Evolutionary conservation across 2,329 filamentous ascomycete species (phyloP).

Genomic region (Trichoderma sp.): DNA sequence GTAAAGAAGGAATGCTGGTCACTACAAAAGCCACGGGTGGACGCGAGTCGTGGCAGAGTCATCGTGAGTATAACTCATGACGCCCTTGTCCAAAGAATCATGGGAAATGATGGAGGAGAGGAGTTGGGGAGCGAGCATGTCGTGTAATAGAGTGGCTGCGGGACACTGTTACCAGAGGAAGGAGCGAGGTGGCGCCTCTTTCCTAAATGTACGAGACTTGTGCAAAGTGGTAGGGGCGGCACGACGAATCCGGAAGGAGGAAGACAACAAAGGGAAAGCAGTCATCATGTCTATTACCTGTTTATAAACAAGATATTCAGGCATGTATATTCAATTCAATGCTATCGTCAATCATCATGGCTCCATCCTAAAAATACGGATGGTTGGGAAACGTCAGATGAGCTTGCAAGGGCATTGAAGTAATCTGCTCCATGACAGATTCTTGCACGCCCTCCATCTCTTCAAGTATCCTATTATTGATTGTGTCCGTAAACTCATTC

Average conservation of each 20-base stretch:
- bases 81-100: no score
- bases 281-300: background rate
- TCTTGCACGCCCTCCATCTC: background rate
- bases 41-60: no score
- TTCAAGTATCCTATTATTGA: background rate
- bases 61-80: no score
- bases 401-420: background rate
- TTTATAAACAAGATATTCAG: background rate
- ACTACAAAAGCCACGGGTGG: no score
- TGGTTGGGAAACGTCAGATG: slow-evolving; percentile 1
- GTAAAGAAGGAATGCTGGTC: no score
- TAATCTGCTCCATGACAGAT: background rate
- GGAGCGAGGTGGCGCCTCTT: no score
- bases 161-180: no score
- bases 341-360: background rate
- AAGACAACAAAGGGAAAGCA: background rate
- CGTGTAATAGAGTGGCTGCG: no score
- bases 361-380: background rate
- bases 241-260: background rate
- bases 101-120: no score
- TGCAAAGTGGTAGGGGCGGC: background rate
- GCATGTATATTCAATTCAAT: background rate
- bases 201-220: no score
- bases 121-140: no score
- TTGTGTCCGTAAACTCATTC: background rate